Conservation (phyloP, 2,329 filamentous ascomycete genomes). For the Teratosphaeria nubilosa region DNA sequence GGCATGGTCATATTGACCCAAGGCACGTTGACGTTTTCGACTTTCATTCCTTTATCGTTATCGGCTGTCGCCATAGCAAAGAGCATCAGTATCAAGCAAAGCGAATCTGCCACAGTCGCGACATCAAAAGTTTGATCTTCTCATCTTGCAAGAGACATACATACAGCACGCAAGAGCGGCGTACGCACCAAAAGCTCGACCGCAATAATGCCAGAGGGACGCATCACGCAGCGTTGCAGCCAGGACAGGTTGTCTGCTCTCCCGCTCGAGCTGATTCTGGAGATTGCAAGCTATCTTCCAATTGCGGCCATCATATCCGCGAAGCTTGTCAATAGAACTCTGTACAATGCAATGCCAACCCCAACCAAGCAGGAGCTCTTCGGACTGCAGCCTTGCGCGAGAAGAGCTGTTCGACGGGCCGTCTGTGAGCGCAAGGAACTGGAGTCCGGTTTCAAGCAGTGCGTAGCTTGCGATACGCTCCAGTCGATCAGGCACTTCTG, state of each 20-base stretch:
- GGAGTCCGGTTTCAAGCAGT: slow-evolving; percentile 12
- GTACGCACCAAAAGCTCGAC: slow-evolving; percentile 2
- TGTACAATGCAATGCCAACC: slow-evolving; percentile 18
- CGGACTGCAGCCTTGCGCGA: slow-evolving; percentile 15
- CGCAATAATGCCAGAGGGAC: not conserved
- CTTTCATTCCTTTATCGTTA: not conserved
- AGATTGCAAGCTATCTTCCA: slow-evolving; percentile 26
- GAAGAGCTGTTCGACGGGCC: slow-evolving; percentile 13
- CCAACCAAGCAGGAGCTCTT: slow-evolving; percentile 11
- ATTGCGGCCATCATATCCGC: slow-evolving; percentile 29
- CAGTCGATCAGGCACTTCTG: slow-evolving; percentile 1
- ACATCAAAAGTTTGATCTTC: not conserved
- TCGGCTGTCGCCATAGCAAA: no score
- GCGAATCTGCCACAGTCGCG: not conserved
- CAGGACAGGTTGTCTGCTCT: slow-evolving; percentile 14
- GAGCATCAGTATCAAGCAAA: no score
- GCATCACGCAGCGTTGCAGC: not conserved
- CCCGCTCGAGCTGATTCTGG: slow-evolving; percentile 27
- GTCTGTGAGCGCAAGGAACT: slow-evolving; percentile 14
- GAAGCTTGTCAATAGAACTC: slow-evolving; percentile 25
- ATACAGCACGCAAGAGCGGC: no score
- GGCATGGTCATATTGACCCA: no score
- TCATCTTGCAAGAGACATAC: no score
- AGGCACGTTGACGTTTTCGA: not conserved
- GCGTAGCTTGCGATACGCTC: slow-evolving; percentile 15